Conservation (phyloP, 305 asterid genomes). For the Ajuga reptans region DNA sequence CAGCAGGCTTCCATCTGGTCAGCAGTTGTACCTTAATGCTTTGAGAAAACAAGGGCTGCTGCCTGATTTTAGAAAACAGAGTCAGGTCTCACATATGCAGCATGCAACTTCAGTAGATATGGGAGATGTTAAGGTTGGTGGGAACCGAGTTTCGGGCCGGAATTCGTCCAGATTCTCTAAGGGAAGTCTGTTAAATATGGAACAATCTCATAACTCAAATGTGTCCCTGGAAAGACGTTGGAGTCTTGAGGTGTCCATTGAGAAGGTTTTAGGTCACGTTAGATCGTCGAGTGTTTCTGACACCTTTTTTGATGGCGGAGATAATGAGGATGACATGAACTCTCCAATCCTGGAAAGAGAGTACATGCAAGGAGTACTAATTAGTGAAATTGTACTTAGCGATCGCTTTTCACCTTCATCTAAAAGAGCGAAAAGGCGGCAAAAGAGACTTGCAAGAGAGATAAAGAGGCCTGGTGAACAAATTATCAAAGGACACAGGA, state of each 20-base stretch:
- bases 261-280: conserved; percentile 63
- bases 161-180: conserved; percentile 39
- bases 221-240: conserved; percentile 74
- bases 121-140: conserved; percentile 46
- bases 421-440: conserved; percentile 60
- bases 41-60: conserved; percentile 76
- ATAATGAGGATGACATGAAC: conserved; percentile 37
- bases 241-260: conserved; percentile 92
- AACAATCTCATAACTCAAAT: conserved; percentile 46
- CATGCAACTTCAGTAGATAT: conserved; percentile 50
- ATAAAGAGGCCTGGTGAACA: conserved; percentile 83
- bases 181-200: conserved; percentile 43
- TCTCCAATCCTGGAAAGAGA: conserved; percentile 79
- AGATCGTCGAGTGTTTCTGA: conserved; percentile 47
- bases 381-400: conserved; percentile 65
- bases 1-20: conserved; percentile 50
- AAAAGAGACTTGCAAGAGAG: conserved; percentile 60
- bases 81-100: conserved; percentile 69
- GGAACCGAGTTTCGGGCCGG: conserved; percentile 35
- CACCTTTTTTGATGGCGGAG: conserved; percentile 35
- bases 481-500: conserved; percentile 93
- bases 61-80: conserved; percentile 69
- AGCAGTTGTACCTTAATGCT: conserved; percentile 68
- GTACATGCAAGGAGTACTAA: conserved; percentile 94
- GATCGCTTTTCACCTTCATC: conserved; percentile 68